Conservation (phyloP, 2,329 filamentous ascomycete genomes). For the Fusarium sp. region DNA sequence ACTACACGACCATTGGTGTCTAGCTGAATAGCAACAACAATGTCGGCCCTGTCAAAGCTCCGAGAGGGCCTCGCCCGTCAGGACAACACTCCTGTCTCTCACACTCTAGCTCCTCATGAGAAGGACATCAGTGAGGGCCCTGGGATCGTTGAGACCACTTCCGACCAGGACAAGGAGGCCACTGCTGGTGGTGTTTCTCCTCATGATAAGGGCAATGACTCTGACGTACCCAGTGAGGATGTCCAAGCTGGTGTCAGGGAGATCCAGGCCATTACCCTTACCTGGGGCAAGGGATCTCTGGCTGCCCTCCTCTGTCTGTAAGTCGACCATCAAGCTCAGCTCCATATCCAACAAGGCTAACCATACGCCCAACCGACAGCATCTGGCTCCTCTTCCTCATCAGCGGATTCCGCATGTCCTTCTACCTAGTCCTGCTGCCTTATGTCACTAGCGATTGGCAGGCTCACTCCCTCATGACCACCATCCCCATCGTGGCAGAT, state of each 20-base stretch:
- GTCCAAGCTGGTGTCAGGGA: slow-evolving; percentile 54
- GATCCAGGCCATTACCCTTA: slow-evolving; percentile 55
- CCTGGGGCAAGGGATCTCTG: slow-evolving; percentile 55
- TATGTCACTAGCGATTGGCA: slow-evolving; percentile 63
- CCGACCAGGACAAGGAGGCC: slow-evolving; percentile 27
- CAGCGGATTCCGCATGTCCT: slow-evolving; percentile 59
- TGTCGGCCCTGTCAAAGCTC: slow-evolving; percentile 38
- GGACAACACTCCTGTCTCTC: slow-evolving; percentile 24
- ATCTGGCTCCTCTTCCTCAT: slow-evolving; percentile 64
- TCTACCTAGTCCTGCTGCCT: slow-evolving; percentile 55
- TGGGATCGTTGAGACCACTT: slow-evolving; percentile 2
- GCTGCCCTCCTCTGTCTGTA: slow-evolving; percentile 49
- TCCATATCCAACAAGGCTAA: slow-evolving; percentile 11
- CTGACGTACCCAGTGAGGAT: slow-evolving; percentile 34
- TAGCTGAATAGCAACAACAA: slow-evolving; percentile 15
- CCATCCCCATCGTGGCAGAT: slow-evolving; percentile 64
- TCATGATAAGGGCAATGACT: slow-evolving; percentile 23
- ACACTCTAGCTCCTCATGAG: slow-evolving; percentile 24
- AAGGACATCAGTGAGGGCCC: slow-evolving; percentile 19
- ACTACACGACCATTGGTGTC: slow-evolving; percentile 8
- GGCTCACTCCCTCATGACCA: slow-evolving; percentile 63
- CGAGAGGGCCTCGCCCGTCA: slow-evolving; percentile 18
- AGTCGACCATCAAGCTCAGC: slow-evolving; percentile 14
- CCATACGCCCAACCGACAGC: slow-evolving; percentile 16
- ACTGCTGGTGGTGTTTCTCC: slow-evolving; percentile 13